phyloP scores from a whole-genome alignment of 148 eudicot genomes.

The Selenicereus undatus region DNA sequence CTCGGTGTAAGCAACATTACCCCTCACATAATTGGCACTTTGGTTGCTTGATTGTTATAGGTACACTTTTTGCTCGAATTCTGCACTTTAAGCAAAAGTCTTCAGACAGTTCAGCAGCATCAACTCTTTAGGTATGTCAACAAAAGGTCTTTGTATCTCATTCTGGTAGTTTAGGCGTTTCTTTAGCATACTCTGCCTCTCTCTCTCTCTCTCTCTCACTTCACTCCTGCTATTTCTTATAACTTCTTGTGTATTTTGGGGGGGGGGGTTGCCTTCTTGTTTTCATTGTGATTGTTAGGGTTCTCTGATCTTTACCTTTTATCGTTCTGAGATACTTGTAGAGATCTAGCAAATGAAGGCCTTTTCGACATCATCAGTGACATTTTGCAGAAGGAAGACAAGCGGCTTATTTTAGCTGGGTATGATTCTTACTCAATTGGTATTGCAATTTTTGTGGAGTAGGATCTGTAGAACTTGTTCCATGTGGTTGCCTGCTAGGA shows the following conservation, averaged over 20 bases:
- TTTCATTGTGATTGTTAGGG: neutral
- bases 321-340: conserved; percentile 25
- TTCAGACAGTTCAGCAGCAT: conserved; percentile 90
- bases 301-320: conserved; percentile 13
- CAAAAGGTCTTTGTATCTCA: neutral
- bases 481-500: neutral
- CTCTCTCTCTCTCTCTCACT: too few relatives aligned
- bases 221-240: too few relatives aligned
- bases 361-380: conserved; percentile 75
- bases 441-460: neutral
- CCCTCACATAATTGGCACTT: neutral
- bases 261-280: neutral
- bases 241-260: neutral
- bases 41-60: conserved; percentile 28
- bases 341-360: conserved; percentile 93
- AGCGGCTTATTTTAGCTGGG: conserved; percentile 83
- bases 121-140: conserved; percentile 70
- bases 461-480: neutral
- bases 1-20: too few relatives aligned
- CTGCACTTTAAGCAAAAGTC: conserved; percentile 86
- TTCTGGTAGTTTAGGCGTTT: conserved; percentile 3
- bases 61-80: conserved; percentile 87
- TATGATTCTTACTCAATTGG: conserved; percentile 29
- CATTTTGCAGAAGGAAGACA: conserved; percentile 63
- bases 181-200: neutral